Evolutionary conservation across 1,284 basidiomycete species (phyloP).

Genomic region (Malassezia pachydermatis): DNA sequence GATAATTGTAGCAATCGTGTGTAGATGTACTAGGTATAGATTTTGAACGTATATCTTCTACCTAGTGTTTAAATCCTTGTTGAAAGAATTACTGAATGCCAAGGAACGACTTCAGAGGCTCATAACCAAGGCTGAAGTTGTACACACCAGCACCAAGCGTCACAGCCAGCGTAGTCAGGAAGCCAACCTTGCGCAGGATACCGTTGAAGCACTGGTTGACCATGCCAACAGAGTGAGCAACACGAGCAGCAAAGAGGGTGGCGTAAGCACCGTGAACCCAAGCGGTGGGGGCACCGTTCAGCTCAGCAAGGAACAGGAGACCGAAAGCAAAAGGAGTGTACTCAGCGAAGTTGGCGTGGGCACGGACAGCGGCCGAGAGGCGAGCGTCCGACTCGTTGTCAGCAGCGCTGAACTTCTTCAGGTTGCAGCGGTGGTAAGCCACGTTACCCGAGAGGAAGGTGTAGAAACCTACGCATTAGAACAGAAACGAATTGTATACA

Average conservation of each 20-base stretch:
- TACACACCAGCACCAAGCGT: constrained; percentile 36
- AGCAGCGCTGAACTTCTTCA: constrained; percentile 12
- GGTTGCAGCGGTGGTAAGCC: constrained; percentile 20
- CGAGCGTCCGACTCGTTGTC: constrained; percentile 18
- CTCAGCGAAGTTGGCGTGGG: constrained; percentile 43
- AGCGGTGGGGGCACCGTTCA: constrained; percentile 46
- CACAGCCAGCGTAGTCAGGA: constrained; percentile 28
- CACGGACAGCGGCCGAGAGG: constrained; percentile 22
- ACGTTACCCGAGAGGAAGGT: constrained; percentile 39
- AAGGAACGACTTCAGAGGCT: constrained; percentile 46
- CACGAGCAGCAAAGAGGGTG: constrained; percentile 37
- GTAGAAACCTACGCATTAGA: too few species aligned
- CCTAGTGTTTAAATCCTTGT: not conserved
- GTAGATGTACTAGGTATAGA: too few species aligned
- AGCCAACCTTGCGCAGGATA: constrained; percentile 27
- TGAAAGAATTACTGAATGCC: constrained; percentile 35
- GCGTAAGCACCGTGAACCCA: constrained; percentile 45
- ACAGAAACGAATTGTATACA: too few species aligned
- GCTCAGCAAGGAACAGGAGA: constrained; percentile 47
- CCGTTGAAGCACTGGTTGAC: constrained; percentile 9
- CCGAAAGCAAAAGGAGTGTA: constrained; percentile 39
- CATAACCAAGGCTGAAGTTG: constrained; percentile 46
- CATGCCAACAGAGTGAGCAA: constrained; percentile 38
- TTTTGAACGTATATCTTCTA: too few species aligned
- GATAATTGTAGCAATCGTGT: too few species aligned